These are phyloP conservation scores for Tricholoma matsutake DNA, from an alignment of 768 basidiomycete species.

Conservation along the genomic window DNA sequence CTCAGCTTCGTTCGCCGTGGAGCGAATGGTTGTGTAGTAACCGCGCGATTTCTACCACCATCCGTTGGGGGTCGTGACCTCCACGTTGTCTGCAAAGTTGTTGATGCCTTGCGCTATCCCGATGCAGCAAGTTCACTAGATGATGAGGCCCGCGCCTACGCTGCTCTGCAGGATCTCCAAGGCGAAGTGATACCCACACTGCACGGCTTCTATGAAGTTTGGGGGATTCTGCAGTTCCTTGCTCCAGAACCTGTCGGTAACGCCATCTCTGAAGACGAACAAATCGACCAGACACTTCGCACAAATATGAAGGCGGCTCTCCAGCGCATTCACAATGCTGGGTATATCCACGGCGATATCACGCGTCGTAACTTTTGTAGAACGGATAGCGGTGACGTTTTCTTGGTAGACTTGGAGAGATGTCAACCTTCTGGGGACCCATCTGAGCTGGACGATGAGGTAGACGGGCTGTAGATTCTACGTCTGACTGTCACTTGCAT, in stretches of 20 bases:
- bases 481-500: too few species aligned
- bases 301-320: conserved; percentile 17
- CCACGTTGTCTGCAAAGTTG: not conserved
- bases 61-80: not conserved
- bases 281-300: conserved; percentile 1
- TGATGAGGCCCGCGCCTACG: not conserved
- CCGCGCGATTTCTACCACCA: too few species aligned
- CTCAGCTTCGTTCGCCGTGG: conserved; percentile 1
- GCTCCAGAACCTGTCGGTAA: too few species aligned
- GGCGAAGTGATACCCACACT: conserved; percentile 11
- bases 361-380: not conserved
- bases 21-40: not conserved
- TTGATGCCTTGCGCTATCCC: too few species aligned
- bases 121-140: too few species aligned
- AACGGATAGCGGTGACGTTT: not conserved
- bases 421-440: not conserved
- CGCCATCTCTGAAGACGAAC: too few species aligned
- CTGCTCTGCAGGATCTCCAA: conserved; percentile 1
- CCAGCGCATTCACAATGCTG: not conserved
- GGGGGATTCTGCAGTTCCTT: too few species aligned
- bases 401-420: not conserved
- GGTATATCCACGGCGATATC: not conserved
- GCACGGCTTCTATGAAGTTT: conserved; percentile 4
- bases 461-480: too few species aligned
- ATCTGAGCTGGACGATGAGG: not conserved